A percentile compares a stretch with the other conserved stretches of the same genome.
phyloP scores from a whole-genome alignment of 768 basidiomycete genomes.

The Russula sp. region DNA sequence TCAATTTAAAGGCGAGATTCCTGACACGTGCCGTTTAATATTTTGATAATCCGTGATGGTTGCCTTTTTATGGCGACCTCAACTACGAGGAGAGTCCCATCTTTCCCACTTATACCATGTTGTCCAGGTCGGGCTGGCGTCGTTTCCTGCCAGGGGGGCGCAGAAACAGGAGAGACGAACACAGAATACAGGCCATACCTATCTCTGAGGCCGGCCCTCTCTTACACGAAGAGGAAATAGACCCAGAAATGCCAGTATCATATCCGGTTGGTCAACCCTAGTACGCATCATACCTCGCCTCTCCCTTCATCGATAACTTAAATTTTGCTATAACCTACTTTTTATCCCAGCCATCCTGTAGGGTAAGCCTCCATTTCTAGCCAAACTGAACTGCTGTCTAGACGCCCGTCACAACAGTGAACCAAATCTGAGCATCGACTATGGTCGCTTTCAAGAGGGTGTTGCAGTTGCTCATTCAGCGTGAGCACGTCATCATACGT shows the following conservation, averaged over 20 bases:
- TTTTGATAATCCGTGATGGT: background rate
- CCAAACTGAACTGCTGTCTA: background rate
- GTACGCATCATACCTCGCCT: background rate
- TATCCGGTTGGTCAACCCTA: background rate
- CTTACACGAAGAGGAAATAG: slow-evolving; percentile 4
- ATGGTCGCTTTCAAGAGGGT: slow-evolving; percentile 18
- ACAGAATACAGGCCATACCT: slow-evolving; percentile 9
- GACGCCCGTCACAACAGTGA: slow-evolving; percentile 6
- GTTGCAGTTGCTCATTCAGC: slow-evolving; percentile 2
- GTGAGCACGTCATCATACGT: background rate
- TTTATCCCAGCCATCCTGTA: background rate
- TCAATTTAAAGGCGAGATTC: slow-evolving; percentile 7
- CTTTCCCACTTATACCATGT: slow-evolving; percentile 3
- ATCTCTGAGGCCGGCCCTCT: slow-evolving; percentile 4
- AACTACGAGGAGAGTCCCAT: background rate
- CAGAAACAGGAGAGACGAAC: slow-evolving; percentile 8
- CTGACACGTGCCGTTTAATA: slow-evolving; percentile 7
- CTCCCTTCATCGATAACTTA: background rate
- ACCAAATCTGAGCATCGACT: slow-evolving; percentile 17
- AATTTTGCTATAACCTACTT: background rate
- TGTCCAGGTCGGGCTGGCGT: slow-evolving; percentile 12
- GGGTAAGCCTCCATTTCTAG: background rate
- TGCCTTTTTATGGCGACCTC: background rate
- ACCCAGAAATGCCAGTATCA: background rate
- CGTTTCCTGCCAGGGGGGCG: slow-evolving; percentile 14